phyloP scores from a whole-genome alignment of 1,284 basidiomycete species.

The Polyporus tsugae region DNA sequence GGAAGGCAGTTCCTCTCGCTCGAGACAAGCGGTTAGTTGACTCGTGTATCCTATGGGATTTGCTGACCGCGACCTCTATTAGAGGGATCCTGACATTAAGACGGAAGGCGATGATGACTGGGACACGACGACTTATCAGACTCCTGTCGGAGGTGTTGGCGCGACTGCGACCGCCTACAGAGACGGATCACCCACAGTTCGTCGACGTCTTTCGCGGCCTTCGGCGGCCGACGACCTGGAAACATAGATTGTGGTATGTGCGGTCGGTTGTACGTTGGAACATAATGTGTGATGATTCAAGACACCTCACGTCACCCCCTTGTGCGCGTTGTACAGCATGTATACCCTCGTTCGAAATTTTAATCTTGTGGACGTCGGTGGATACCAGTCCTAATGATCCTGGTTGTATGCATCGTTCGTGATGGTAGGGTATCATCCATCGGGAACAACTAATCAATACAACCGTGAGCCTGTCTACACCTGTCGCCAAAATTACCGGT shows the following conservation, averaged over 20 bases:
- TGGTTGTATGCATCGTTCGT: neutral
- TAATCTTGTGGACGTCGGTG: neutral
- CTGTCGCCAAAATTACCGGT: neutral
- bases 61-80: neutral
- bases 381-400: neutral
- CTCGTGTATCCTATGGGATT: neutral
- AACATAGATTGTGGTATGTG: too few relatives aligned
- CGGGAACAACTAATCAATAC: neutral
- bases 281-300: neutral
- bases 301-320: neutral
- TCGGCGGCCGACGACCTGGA: slow-evolving; percentile 17
- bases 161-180: neutral
- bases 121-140: slow-evolving; percentile 14
- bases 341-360: neutral
- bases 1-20: slow-evolving; percentile 21
- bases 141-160: neutral
- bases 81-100: slow-evolving; percentile 31
- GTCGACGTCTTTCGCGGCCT: slow-evolving; percentile 18
- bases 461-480: neutral
- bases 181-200: slow-evolving; percentile 15
- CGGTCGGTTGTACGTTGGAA: slow-evolving; percentile 6
- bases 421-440: neutral
- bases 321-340: slow-evolving; percentile 4
- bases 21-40: slow-evolving; percentile 25
- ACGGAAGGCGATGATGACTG: slow-evolving; percentile 21